These are phyloP conservation scores for Leptographium flavum DNA, from an alignment of 2,329 filamentous ascomycete species.

Conservation along the genomic window DNA sequence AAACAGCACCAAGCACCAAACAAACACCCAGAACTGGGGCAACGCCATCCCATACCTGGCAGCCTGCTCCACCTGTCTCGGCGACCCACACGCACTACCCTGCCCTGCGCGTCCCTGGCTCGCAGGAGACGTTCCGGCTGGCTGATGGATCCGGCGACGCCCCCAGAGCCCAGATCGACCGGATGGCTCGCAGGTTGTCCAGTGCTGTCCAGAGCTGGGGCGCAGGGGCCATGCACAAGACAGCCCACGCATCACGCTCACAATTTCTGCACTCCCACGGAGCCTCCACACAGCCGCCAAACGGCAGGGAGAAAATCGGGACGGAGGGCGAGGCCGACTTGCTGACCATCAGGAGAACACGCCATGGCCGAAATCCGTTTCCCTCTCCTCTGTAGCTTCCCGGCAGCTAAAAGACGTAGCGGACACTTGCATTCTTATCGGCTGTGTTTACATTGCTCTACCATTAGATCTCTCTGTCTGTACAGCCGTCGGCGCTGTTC, in stretches of 20 bases:
- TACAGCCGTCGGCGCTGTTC: too few species aligned
- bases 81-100: not conserved
- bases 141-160: slow-evolving; percentile 7
- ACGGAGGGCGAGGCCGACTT: not conserved
- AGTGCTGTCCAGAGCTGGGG: too few species aligned
- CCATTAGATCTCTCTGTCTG: too few species aligned
- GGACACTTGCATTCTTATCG: not conserved
- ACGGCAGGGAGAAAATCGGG: too few species aligned
- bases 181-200: not conserved
- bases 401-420: not conserved
- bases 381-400: not conserved
- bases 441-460: not conserved
- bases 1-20: not conserved
- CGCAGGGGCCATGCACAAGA: too few species aligned
- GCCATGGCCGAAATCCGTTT: too few species aligned
- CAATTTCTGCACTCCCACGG: too few species aligned
- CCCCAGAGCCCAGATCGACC: slow-evolving; percentile 10
- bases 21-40: not conserved
- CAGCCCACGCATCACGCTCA: too few species aligned
- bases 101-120: not conserved
- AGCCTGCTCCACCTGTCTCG: not conserved
- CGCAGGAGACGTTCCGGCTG: not conserved
- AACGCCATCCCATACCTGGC: not conserved
- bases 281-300: too few species aligned
- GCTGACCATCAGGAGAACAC: not conserved